Conservation (phyloP, 2,329 filamentous ascomycete genomes). For the Didymellaceae sp. region DNA sequence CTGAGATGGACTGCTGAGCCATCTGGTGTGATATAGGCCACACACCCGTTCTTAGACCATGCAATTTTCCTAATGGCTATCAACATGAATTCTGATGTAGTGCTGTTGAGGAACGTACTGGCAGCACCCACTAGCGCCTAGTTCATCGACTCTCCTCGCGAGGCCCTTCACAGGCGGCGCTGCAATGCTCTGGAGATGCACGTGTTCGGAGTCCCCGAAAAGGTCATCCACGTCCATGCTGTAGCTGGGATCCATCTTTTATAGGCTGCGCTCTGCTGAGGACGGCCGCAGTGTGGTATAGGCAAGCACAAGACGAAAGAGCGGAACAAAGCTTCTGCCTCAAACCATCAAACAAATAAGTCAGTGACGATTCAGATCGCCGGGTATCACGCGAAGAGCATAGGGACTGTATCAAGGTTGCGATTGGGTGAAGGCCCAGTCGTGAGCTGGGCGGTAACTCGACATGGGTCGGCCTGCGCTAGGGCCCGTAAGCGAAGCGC, state of each 20-base stretch:
- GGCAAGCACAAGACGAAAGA: neutral
- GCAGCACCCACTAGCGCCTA: slow-evolving; percentile 77
- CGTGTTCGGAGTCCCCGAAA: slow-evolving; percentile 62
- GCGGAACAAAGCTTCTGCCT: neutral
- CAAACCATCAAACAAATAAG: slow-evolving; percentile 6
- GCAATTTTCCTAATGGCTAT: slow-evolving; percentile 68
- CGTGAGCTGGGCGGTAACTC: slow-evolving; percentile 22
- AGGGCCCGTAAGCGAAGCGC: slow-evolving; percentile 16
- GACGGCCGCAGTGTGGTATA: slow-evolving; percentile 4
- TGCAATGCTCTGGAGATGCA: slow-evolving; percentile 63
- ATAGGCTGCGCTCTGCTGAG: slow-evolving; percentile 34
- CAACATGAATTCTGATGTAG: neutral
- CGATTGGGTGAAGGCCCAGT: slow-evolving; percentile 15
- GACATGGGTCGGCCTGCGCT: slow-evolving; percentile 20
- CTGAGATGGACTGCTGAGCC: slow-evolving; percentile 74
- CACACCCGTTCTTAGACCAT: slow-evolving; percentile 87
- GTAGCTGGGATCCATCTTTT: slow-evolving; percentile 60
- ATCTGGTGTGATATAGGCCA: slow-evolving; percentile 79
- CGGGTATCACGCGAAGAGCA: slow-evolving; percentile 32
- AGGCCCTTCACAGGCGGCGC: slow-evolving; percentile 69
- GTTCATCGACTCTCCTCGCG: slow-evolving; percentile 75
- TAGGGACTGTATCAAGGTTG: slow-evolving; percentile 13
- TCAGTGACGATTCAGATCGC: slow-evolving; percentile 6
- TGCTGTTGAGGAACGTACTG: slow-evolving; percentile 65
- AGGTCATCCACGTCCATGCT: slow-evolving; percentile 53